Evolutionary conservation across 225 moss, liverwort and hornwort genomes (phyloP).

Genomic region (Pseudoscleropodium purum): DNA sequence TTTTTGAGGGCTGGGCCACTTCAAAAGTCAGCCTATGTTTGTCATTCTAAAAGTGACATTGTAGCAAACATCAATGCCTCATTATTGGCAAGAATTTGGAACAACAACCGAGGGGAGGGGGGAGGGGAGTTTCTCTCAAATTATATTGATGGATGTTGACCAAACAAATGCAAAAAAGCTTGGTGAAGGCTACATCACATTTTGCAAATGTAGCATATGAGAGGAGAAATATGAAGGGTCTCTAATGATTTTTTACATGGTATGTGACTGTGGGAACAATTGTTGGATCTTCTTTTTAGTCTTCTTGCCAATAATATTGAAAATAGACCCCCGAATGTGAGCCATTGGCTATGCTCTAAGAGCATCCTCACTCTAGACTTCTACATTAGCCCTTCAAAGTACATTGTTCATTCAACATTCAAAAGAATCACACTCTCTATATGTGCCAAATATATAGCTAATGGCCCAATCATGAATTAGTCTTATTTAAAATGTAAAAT

Average conservation of each 20-base stretch:
- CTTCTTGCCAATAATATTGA: rapidly evolving
- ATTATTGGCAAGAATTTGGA: rapidly evolving
- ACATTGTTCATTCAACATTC: not conserved
- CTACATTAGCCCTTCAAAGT: not conserved
- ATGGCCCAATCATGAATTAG: not conserved
- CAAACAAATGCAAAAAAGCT: not conserved
- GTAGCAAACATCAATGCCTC: rapidly evolving
- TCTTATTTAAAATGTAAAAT: not conserved
- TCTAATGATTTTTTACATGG: not conserved
- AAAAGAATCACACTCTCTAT: not conserved
- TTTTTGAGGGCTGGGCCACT: rapidly evolving
- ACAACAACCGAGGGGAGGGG: too few species aligned
- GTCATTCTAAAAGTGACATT: not conserved
- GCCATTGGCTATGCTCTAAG: not conserved
- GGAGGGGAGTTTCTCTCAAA: not conserved
- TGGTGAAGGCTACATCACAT: not conserved
- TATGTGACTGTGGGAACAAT: rapidly evolving
- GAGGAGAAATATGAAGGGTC: rapidly evolving
- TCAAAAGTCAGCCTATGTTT: rapidly evolving
- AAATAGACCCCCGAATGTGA: rapidly evolving
- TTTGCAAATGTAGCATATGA: rapidly evolving
- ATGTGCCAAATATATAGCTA: rapidly evolving
- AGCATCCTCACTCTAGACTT: rapidly evolving
- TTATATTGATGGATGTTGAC: rapidly evolving
- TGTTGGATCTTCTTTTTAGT: too few species aligned